These are phyloP conservation scores for Puccinia coronata DNA, from an alignment of 1,284 basidiomycete genomes.

Conservation along the genomic window DNA sequence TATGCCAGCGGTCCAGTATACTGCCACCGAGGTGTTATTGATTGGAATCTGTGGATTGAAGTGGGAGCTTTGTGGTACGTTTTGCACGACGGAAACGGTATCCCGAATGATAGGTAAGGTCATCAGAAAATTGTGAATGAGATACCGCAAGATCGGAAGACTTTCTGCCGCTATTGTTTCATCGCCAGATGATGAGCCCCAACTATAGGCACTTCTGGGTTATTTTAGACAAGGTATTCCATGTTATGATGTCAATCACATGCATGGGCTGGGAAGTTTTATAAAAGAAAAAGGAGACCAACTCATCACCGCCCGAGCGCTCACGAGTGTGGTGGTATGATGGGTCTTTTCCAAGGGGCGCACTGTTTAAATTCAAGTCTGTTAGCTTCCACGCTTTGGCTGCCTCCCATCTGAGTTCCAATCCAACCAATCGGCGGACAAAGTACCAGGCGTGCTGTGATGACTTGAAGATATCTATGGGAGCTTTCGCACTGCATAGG, in stretches of 20 bases:
- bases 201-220: constrained; percentile 38
- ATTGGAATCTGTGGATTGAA: constrained; percentile 11
- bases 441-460: constrained; percentile 50
- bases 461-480: constrained; percentile 24
- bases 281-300: neutral
- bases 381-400: constrained; percentile 46
- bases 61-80: neutral
- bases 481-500: neutral
- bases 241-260: neutral
- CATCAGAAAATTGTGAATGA: constrained; percentile 54
- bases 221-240: neutral
- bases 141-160: constrained; percentile 53
- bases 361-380: constrained; percentile 15
- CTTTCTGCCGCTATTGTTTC: constrained; percentile 13
- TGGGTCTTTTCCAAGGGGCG: neutral
- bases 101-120: constrained; percentile 54
- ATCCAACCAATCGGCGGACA: constrained; percentile 41
- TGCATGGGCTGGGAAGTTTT: neutral
- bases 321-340: neutral
- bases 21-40: constrained; percentile 3
- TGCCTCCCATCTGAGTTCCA: constrained; percentile 48
- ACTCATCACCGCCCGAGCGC: constrained; percentile 17
- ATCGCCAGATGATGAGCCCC: constrained; percentile 29
- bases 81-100: constrained; percentile 36
- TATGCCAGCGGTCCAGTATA: constrained; percentile 43